These are phyloP conservation scores for Musa troglodytarum DNA, from an alignment of 176 grass and related monocot genomes.

Conservation along the genomic window DNA sequence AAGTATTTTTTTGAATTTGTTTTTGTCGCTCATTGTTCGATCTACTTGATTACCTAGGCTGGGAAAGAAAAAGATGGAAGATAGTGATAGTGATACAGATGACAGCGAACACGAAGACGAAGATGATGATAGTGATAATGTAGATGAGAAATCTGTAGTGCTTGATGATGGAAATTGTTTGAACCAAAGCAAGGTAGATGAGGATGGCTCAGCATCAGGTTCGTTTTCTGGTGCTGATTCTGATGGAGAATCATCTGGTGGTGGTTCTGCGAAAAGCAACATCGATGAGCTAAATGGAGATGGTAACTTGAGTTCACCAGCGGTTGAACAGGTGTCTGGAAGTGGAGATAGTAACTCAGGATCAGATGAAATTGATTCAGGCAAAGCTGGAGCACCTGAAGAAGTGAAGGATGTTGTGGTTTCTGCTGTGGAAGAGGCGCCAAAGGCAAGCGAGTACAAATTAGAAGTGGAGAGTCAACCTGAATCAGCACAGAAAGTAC, in stretches of 20 bases:
- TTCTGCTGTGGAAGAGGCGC: conserved; percentile 21
- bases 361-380: conserved; percentile 32
- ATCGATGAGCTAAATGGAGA: conserved; percentile 39
- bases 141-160: conserved; percentile 41
- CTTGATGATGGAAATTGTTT: conserved; percentile 55
- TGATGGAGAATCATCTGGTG: conserved; percentile 55
- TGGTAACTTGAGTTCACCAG: conserved; percentile 20
- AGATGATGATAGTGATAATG: conserved; percentile 28
- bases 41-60: conserved; percentile 44
- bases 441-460: conserved; percentile 24
- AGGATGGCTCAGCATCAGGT: conserved; percentile 25
- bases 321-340: conserved; percentile 14
- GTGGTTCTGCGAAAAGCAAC: conserved; percentile 31
- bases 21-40: conserved; percentile 14
- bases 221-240: conserved; percentile 43
- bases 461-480: conserved; percentile 22
- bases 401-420: conserved; percentile 21
- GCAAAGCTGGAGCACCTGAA: conserved; percentile 19
- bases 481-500: conserved; percentile 17
- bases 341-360: conserved; percentile 29
- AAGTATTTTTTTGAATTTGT: not conserved
- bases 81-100: conserved; percentile 53
- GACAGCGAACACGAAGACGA: conserved; percentile 42
- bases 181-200: conserved; percentile 37
- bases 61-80: conserved; percentile 75